Evolutionary conservation across 345 rosid species (phyloP), one percentile per base, ranked within the genome.

Genomic region (Chamaenerion angustifolium): DNA sequence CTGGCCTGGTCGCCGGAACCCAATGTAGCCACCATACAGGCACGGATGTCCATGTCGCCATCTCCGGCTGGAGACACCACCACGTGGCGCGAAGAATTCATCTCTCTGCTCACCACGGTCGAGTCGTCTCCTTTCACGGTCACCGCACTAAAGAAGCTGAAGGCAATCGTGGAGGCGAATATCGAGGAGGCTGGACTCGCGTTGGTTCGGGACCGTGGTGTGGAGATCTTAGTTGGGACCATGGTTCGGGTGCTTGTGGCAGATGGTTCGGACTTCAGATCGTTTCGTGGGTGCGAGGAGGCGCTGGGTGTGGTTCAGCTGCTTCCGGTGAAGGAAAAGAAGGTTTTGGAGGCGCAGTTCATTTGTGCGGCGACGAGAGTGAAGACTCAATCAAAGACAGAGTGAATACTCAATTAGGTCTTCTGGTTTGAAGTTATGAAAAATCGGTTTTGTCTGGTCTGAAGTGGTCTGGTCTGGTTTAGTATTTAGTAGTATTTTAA

Each of bases 121-220:
- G 62, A 52, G 37, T 65, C 65, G 12, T 65, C 70, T 11, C 74
- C 74, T 0, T 70, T 70, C 61, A 65, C 65, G 68, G 71, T 59
- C 10, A 61, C 45, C 17, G 40, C 51, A 3, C 54, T 70, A 12
- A 70, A 62, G 57, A 70, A 65, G 56, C 58, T 65, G 13, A 46
- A 48, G 6, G 63, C 42, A 1, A 47, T 70, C 42, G 16, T 62
- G 0, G 45, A 31, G 37, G 37, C 37, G 56, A 56, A 51, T 40
- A 56, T 42, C 0, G 62, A 52, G 1, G 68, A 59, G 25, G 45
- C 42, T 0, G 49, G 59, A 49, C 31, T 55, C 0, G 59, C 55
- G 27, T 62, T 70, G 35, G 41, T 70, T 42, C 45, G 18, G 35
- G 58, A 61, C 0, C 48, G 56, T 6, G 70, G 70, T 23, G 53